Conservation (phyloP, 2,329 filamentous ascomycete species). For the Diplodia sapinea region DNA sequence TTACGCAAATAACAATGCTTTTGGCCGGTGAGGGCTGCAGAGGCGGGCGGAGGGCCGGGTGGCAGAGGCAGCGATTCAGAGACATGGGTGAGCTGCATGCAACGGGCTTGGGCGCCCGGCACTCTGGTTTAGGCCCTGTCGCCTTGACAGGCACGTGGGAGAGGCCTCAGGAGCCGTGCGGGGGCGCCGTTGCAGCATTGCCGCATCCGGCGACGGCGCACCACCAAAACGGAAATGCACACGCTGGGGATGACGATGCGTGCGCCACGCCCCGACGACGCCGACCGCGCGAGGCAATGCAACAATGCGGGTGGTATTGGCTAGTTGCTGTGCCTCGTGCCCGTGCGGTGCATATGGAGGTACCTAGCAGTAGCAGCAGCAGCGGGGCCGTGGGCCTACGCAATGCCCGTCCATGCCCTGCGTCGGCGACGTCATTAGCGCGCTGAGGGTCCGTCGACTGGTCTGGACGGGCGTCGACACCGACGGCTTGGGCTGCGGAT, state of each 20-base stretch:
- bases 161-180: slow-evolving; percentile 18
- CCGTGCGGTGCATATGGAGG: not conserved
- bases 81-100: slow-evolving; percentile 1
- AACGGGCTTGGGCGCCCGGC: slow-evolving; percentile 9
- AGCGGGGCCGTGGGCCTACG: not conserved
- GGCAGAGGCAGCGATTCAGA: not conserved
- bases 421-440: not conserved
- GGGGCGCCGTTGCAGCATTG: slow-evolving; percentile 26
- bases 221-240: slow-evolving; percentile 5
- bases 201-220: not conserved
- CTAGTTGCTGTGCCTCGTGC: not conserved
- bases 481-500: slow-evolving; percentile 9
- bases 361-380: too few species aligned
- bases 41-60: not conserved
- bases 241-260: slow-evolving; percentile 9
- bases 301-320: not conserved
- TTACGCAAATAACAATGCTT: not conserved
- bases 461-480: slow-evolving; percentile 1
- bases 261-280: not conserved
- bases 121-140: slow-evolving; percentile 25
- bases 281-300: not conserved
- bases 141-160: slow-evolving; percentile 22
- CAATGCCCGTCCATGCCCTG: not conserved
- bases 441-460: not conserved
- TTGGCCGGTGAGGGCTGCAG: not conserved